Base-by-base conservation (phyloP, 257 asterid genomes). In the Rhazya stricta region DNA sequence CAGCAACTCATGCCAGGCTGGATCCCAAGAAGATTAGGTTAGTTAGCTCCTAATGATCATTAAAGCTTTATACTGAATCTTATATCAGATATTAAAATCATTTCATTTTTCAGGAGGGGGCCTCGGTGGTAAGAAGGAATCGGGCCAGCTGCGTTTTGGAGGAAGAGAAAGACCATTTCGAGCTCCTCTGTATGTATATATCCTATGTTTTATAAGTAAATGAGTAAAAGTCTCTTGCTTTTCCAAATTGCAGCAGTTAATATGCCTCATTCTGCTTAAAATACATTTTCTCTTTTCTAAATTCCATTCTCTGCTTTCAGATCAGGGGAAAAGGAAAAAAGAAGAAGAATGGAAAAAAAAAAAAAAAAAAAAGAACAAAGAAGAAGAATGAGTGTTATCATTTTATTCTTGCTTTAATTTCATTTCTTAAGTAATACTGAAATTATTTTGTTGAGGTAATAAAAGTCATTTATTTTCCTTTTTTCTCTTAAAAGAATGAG, bases 1-100 rank as follows among this genome's bases (percentile, higher is more conserved):
- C 98, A 95, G 83, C 97, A 90, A 57, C 85, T 95, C 84, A 95
- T 92, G 99, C 92, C 97, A 34, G 96, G 99, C 56, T 95, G 99
- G 99, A 92, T 95, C 83, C 98, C 99, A 21, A 89, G 99, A 89
- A 87, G 99, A 82, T 84, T 95, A 82, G 97, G 98, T 89, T 79
- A 69, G 84, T 77, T 65, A 71, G 76, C 13, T 42, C 34, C 61
- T 67, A 57, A 23, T 65, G 27, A 74, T 27, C 12, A 30, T 66
- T 42, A 53, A 25, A 75, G 67, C 58, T 15, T 32, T 77, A 69
- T 70, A 79, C 36, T 50, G 76, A 42, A 66, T 67, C 21, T 62
- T 50, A 9, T 37, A 36, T 46, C 18, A 75, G 27, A 41, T 78
- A 73, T 77, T 73, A 66, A 50, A 16, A 48, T 27, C 67, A 72